Conservation (phyloP, 75 land plant species). For the Cupressus sempervirens region DNA sequence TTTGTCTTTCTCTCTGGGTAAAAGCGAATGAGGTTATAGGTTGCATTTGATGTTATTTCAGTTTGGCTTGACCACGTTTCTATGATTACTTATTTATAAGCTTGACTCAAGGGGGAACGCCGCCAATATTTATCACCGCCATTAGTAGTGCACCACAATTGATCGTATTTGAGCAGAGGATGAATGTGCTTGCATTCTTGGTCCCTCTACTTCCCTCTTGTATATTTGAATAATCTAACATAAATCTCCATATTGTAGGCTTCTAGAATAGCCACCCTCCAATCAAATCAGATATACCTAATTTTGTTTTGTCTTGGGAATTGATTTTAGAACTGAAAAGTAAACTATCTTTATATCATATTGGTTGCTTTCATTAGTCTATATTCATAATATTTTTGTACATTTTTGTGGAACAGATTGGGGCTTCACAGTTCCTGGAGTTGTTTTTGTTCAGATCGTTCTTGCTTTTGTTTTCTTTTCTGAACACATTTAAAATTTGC, state of each 20-base stretch:
- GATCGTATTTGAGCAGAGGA: background rate
- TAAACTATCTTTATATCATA: too few species aligned
- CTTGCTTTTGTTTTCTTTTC: background rate
- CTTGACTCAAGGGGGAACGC: background rate
- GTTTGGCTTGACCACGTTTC: background rate
- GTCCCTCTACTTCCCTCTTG: too few species aligned
- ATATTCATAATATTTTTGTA: too few species aligned
- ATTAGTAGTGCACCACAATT: background rate
- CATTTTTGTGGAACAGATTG: background rate
- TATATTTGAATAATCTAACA: too few species aligned
- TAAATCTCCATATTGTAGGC: too few species aligned
- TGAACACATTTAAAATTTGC: background rate
- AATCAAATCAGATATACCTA: too few species aligned
- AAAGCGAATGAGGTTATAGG: background rate
- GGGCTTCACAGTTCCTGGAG: background rate
- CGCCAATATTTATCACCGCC: background rate
- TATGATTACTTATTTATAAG: too few species aligned
- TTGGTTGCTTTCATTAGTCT: background rate
- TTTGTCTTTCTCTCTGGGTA: background rate
- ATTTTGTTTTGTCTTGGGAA: too few species aligned
- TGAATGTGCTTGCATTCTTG: too few species aligned
- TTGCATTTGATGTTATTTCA: background rate
- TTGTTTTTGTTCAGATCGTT: background rate
- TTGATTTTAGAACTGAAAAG: too few species aligned
- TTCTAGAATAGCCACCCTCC: too few species aligned